These are phyloP conservation scores for Chloris gayana DNA, from an alignment of 176 grass and related monocot species.

Conservation along the genomic window DNA sequence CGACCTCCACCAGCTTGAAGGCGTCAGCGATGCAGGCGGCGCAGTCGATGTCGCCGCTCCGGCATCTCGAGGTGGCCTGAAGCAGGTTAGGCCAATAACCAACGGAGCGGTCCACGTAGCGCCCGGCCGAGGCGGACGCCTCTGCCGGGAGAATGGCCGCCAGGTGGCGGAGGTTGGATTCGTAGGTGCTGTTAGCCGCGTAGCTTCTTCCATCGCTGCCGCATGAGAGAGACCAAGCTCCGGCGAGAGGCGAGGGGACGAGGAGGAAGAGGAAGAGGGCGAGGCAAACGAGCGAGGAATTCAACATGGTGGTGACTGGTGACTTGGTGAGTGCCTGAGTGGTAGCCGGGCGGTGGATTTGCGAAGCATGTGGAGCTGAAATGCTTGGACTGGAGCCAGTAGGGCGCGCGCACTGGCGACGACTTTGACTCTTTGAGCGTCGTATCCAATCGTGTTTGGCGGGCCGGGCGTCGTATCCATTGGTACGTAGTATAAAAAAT, in stretches of 20 bases:
- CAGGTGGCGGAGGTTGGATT: conserved; percentile 43
- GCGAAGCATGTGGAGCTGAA: neutral
- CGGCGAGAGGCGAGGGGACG: neutral
- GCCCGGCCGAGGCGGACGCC: neutral
- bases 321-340: neutral
- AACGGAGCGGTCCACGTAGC: neutral
- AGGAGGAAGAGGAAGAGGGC: neutral
- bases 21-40: conserved; percentile 28
- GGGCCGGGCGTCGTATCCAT: neutral
- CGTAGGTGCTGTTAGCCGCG: conserved; percentile 38
- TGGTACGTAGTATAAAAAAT: too few species aligned
- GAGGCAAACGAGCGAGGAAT: neutral
- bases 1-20: conserved; percentile 10
- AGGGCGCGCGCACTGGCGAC: neutral
- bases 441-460: neutral
- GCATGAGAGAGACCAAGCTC: neutral
- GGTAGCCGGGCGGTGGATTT: neutral
- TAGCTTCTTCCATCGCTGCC: neutral
- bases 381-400: neutral
- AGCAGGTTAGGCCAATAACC: conserved; percentile 27
- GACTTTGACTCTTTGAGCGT: neutral
- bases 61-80: neutral
- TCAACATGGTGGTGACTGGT: neutral
- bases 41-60: neutral
- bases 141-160: conserved; percentile 10